phyloP scores from a whole-genome alignment of 1,139 yeast genomes.

The Yamadazyma mexicana region DNA sequence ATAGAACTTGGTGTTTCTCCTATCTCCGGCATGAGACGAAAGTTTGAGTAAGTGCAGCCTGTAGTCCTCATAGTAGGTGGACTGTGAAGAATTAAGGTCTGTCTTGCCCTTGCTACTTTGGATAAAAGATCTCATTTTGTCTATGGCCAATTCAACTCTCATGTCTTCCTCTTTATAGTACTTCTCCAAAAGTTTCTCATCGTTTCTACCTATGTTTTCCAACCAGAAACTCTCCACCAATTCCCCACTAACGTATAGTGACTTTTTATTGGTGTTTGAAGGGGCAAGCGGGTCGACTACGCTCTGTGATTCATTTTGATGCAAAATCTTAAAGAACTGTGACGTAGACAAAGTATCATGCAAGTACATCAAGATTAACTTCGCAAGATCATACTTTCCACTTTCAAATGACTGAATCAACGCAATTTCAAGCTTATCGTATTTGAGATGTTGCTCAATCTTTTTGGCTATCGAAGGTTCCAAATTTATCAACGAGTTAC shows the following conservation, averaged over 20 bases:
- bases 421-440: slow-evolving; percentile 75
- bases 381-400: slow-evolving; percentile 63
- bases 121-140: slow-evolving; percentile 20
- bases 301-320: slow-evolving; percentile 37
- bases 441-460: slow-evolving; percentile 61
- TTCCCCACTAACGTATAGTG: slow-evolving; percentile 35
- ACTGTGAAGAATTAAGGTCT: slow-evolving; percentile 1
- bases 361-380: slow-evolving; percentile 58
- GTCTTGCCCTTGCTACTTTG: slow-evolving; percentile 3
- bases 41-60: slow-evolving; percentile 25
- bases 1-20: slow-evolving; percentile 28
- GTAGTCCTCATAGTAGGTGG: slow-evolving; percentile 25
- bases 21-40: slow-evolving; percentile 22
- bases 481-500: slow-evolving; percentile 61
- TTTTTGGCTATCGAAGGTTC: slow-evolving; percentile 70
- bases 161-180: slow-evolving; percentile 38
- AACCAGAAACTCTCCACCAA: slow-evolving; percentile 46
- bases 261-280: slow-evolving; percentile 11
- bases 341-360: slow-evolving; percentile 36
- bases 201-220: slow-evolving; percentile 28
- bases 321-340: slow-evolving; percentile 41
- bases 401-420: slow-evolving; percentile 67
- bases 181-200: slow-evolving; percentile 25
- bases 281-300: slow-evolving; percentile 12
- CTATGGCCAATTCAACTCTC: slow-evolving; percentile 22